Conservation (phyloP, 2,329 filamentous ascomycete species). For the Nothophaeocryptopus gaeumannii region DNA sequence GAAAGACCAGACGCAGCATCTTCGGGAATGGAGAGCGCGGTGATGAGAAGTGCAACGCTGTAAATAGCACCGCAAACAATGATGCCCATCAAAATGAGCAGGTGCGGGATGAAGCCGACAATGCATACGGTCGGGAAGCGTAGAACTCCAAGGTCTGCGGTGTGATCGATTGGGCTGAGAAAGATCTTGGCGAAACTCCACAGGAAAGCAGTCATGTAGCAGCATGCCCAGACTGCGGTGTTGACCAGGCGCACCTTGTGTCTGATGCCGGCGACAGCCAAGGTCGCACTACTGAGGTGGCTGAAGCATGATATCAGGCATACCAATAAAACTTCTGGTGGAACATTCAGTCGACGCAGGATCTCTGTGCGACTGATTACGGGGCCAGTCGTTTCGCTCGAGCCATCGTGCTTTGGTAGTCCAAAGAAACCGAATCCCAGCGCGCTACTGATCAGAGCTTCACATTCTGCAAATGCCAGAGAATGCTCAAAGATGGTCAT, state of each 20-base stretch:
- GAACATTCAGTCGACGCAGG: slow-evolving; percentile 77
- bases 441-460: slow-evolving; percentile 78
- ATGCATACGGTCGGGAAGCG: slow-evolving; percentile 93
- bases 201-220: slow-evolving; percentile 81
- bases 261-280: slow-evolving; percentile 79
- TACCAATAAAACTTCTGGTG: slow-evolving; percentile 83
- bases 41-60: slow-evolving; percentile 69
- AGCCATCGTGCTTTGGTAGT: slow-evolving; percentile 40
- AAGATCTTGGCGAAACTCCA: slow-evolving; percentile 63
- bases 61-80: slow-evolving; percentile 75
- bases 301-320: slow-evolving; percentile 86
- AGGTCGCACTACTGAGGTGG: slow-evolving; percentile 76
- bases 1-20: slow-evolving; percentile 46
- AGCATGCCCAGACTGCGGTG: slow-evolving; percentile 84
- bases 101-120: slow-evolving; percentile 88
- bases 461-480: slow-evolving; percentile 90
- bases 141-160: slow-evolving; percentile 68
- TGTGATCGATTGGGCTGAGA: slow-evolving; percentile 49
- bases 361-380: slow-evolving; percentile 48
- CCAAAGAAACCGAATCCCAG: slow-evolving; percentile 71
- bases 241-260: slow-evolving; percentile 76
- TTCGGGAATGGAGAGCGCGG: slow-evolving; percentile 64
- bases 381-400: slow-evolving; percentile 14
- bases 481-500: slow-evolving; percentile 98
- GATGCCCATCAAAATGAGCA: slow-evolving; percentile 82